A percentile compares a stretch with the other conserved stretches of the same genome.
phyloP scores from a whole-genome alignment of 1,139 yeast genomes.

The Blastobotrys proliferans region DNA sequence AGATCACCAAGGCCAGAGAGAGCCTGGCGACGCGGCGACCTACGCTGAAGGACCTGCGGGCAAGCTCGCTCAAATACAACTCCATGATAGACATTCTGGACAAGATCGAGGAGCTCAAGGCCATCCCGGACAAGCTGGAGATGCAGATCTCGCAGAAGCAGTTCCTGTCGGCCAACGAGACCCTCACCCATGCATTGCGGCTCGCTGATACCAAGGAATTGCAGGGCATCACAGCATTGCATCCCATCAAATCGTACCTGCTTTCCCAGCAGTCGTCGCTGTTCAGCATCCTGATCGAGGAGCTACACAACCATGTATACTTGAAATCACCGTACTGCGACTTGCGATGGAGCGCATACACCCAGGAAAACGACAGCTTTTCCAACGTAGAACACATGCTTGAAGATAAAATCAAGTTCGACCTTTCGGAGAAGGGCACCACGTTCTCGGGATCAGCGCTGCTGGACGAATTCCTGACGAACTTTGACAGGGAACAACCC shows the following conservation, averaged over 20 bases:
- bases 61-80: slow-evolving; percentile 56
- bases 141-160: slow-evolving; percentile 60
- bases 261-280: slow-evolving; percentile 57
- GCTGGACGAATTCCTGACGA: slow-evolving; percentile 44
- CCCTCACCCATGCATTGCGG: slow-evolving; percentile 53
- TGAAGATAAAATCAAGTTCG: slow-evolving; percentile 32
- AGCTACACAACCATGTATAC: slow-evolving; percentile 68
- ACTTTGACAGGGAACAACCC: slow-evolving; percentile 23
- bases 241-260: slow-evolving; percentile 53
- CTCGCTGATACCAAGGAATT: slow-evolving; percentile 57
- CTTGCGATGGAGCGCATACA: slow-evolving; percentile 33
- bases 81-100: slow-evolving; percentile 70
- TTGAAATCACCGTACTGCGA: slow-evolving; percentile 47
- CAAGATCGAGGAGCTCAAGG: slow-evolving; percentile 59
- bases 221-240: slow-evolving; percentile 60
- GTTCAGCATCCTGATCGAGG: slow-evolving; percentile 72
- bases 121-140: slow-evolving; percentile 62
- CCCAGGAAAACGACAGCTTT: slow-evolving; percentile 26
- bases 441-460: slow-evolving; percentile 25
- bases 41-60: slow-evolving; percentile 59
- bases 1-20: slow-evolving; percentile 46
- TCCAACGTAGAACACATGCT: slow-evolving; percentile 29
- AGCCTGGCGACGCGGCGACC: slow-evolving; percentile 55
- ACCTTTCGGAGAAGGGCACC: slow-evolving; percentile 27
- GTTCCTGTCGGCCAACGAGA: slow-evolving; percentile 64